phyloP scores from a whole-genome alignment of 129 eudicot species.

The Rutidosis leptorrhynchoides region DNA sequence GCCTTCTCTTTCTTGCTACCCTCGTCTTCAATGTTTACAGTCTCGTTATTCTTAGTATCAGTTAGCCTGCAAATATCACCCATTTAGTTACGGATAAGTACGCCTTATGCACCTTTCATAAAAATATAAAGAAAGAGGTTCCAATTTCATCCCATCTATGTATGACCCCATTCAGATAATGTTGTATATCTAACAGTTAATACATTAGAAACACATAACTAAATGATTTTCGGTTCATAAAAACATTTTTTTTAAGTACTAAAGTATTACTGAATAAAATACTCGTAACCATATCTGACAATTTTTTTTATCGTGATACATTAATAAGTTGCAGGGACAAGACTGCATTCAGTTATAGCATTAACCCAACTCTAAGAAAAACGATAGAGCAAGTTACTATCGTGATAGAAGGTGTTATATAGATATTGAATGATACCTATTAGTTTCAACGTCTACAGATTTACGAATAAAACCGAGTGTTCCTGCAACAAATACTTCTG shows the following conservation, averaged over 20 bases:
- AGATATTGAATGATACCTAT: conserved; percentile 36
- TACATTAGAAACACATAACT: neutral
- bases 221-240: neutral
- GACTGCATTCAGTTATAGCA: neutral
- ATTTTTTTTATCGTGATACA: no score
- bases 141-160: neutral
- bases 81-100: no score
- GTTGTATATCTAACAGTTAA: neutral
- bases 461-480: conserved; percentile 54
- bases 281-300: no score
- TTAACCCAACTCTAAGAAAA: neutral
- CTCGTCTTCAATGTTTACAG: conserved; percentile 34
- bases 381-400: neutral
- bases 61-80: conserved; percentile 46
- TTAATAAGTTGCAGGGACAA: no score
- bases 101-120: no score
- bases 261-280: neutral
- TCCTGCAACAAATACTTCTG: conserved; percentile 67
- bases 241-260: no score
- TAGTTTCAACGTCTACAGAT: conserved; percentile 27
- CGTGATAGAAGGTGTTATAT: conserved; percentile 2
- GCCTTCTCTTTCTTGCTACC: conserved; percentile 27
- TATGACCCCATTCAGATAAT: neutral
- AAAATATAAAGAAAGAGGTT: no score
- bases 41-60: conserved; percentile 42